These are phyloP conservation scores for Blastomyces gilchristii DNA, from an alignment of 2,329 filamentous ascomycete species.

Conservation along the genomic window DNA sequence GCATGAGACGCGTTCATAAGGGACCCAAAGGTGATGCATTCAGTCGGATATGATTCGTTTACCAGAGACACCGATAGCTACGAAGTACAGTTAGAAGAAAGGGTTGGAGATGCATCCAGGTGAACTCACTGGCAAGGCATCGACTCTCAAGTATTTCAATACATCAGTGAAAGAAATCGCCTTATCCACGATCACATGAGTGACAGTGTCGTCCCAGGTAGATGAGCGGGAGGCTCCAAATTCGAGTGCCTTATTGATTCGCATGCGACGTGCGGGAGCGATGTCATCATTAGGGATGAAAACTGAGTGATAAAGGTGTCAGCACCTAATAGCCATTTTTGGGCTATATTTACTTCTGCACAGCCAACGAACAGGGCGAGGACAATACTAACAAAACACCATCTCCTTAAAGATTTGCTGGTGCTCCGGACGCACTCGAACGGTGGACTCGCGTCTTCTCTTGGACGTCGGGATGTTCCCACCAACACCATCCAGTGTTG, in stretches of 20 bases:
- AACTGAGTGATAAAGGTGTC: constrained; percentile 28
- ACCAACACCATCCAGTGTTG: background rate
- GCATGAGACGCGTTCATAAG: constrained; percentile 50
- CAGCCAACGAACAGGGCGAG: background rate
- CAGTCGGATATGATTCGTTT: constrained; percentile 57
- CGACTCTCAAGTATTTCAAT: constrained; percentile 43
- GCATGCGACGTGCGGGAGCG: constrained; percentile 53
- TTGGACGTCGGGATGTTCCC: constrained; percentile 4
- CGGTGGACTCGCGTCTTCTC: constrained; percentile 23
- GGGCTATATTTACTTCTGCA: background rate
- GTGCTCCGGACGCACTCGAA: constrained; percentile 42
- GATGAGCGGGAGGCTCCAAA: constrained; percentile 65
- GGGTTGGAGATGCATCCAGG: background rate
- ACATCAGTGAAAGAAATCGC: constrained; percentile 55
- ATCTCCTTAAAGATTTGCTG: constrained; percentile 52
- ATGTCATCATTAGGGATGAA: constrained; percentile 77
- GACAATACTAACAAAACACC: constrained; percentile 44
- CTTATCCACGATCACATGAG: constrained; percentile 72
- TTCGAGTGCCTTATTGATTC: constrained; percentile 64
- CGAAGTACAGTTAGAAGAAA: constrained; percentile 13
- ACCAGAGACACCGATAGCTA: constrained; percentile 43
- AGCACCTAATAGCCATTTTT: background rate
- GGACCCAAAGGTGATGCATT: constrained; percentile 52
- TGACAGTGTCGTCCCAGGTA: constrained; percentile 47
- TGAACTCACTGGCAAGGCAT: constrained; percentile 39